phyloP scores from a whole-genome alignment of 1,139 yeast genomes.

The Candida pseudoviswanathii region DNA sequence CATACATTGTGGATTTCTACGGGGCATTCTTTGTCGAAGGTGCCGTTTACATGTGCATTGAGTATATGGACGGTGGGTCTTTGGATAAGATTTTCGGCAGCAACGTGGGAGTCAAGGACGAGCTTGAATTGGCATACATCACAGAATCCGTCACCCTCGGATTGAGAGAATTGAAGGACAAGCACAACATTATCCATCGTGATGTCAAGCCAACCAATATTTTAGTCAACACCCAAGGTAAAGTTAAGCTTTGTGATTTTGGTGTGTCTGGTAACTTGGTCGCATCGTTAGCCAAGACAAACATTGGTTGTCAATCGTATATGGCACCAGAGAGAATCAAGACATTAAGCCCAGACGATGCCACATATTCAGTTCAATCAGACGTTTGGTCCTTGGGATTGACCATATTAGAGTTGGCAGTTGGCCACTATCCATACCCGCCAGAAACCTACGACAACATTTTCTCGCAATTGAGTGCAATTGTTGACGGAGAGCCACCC shows the following conservation, averaged over 20 bases:
- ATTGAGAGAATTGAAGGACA: constrained; percentile 76
- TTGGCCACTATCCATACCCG: constrained; percentile 93
- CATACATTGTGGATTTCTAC: constrained; percentile 90
- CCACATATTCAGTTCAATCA: constrained; percentile 88
- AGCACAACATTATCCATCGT: constrained; percentile 90
- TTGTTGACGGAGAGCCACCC: constrained; percentile 96
- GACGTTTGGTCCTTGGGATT: constrained; percentile 97
- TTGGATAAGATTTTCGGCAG: constrained; percentile 79
- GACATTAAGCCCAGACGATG: constrained; percentile 56
- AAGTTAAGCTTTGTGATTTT: constrained; percentile 91
- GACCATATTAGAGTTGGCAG: constrained; percentile 84
- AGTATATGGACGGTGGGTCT: constrained; percentile 97
- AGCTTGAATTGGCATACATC: constrained; percentile 72
- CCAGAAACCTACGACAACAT: constrained; percentile 90
- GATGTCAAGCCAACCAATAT: constrained; percentile 98
- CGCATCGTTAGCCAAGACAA: constrained; percentile 93
- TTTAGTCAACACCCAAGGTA: constrained; percentile 76
- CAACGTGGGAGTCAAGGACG: constrained; percentile 76
- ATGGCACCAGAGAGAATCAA: constrained; percentile 99
- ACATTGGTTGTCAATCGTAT: constrained; percentile 96
- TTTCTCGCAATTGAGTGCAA: constrained; percentile 90
- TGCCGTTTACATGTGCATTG: constrained; percentile 98
- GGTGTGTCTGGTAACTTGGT: constrained; percentile 96
- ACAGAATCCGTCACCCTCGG: constrained; percentile 84
- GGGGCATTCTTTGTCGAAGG: constrained; percentile 98